phyloP scores from a whole-genome alignment of 1,139 yeast genomes.

The Saccharomyces hybrid region DNA sequence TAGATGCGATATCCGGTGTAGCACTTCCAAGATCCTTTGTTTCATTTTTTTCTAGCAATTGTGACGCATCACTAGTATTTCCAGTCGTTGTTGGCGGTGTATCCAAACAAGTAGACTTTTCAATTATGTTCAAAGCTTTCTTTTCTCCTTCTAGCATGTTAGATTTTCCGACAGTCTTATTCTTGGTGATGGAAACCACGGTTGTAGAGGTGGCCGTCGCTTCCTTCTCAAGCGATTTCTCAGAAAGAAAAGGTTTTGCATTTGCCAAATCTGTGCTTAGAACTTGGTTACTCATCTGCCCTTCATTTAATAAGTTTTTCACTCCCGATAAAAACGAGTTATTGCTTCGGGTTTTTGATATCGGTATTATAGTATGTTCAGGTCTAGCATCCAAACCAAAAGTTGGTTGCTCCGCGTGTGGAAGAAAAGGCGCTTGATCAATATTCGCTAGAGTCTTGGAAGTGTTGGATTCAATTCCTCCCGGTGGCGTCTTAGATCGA shows the following conservation, averaged over 20 bases:
- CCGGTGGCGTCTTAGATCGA: conserved; percentile 3
- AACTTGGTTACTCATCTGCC: neutral
- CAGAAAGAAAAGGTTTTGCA: neutral
- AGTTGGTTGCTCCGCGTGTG: neutral
- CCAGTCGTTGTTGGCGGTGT: neutral
- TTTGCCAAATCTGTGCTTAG: neutral
- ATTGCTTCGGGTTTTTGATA: neutral
- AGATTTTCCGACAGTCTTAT: neutral
- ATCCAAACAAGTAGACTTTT: neutral
- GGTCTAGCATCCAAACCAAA: neutral
- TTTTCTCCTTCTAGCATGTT: neutral
- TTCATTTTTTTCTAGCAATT: neutral
- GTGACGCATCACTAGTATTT: neutral
- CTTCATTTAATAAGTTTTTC: neutral
- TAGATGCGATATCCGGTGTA: neutral
- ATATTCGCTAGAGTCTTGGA: neutral
- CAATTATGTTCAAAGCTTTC: neutral
- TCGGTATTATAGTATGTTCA: neutral
- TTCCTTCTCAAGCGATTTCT: neutral
- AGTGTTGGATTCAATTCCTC: neutral
- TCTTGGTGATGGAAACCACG: neutral
- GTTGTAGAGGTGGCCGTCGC: neutral
- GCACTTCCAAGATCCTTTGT: neutral
- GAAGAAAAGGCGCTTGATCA: neutral
- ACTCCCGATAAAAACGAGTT: conserved; percentile 1